Conservation (phyloP, 1,284 basidiomycete species). For the Apiotrichum laibachii region DNA sequence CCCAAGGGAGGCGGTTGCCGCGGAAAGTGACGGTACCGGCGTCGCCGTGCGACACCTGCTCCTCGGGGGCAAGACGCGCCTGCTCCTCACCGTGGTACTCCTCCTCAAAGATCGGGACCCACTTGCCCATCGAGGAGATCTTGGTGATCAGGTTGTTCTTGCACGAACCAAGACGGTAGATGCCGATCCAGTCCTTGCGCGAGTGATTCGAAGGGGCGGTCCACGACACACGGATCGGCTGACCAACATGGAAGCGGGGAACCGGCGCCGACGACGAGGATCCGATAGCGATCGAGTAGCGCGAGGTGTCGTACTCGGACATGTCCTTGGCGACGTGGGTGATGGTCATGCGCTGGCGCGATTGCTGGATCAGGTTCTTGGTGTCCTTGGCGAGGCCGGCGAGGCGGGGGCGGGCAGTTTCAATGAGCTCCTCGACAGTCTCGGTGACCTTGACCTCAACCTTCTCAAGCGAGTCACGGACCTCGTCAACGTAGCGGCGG, state of each 20-base stretch:
- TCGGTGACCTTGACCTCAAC: conserved; percentile 89
- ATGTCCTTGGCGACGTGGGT: conserved; percentile 80
- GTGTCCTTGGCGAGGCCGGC: conserved; percentile 87
- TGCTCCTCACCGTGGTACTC: conserved; percentile 90
- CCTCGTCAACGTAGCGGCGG: conserved; percentile 76
- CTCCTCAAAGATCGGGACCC: conserved; percentile 85
- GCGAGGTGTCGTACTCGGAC: conserved; percentile 70
- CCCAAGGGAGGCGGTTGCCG: conserved; percentile 79
- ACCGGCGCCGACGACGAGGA: conserved; percentile 44
- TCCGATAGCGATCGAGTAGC: conserved; percentile 68
- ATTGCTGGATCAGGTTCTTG: conserved; percentile 84
- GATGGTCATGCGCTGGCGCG: conserved; percentile 81
- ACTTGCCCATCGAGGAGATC: conserved; percentile 83
- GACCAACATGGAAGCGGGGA: conserved; percentile 77
- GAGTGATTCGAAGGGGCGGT: conserved; percentile 82
- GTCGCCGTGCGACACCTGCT: conserved; percentile 48
- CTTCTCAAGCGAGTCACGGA: conserved; percentile 89
- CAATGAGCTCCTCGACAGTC: conserved; percentile 86
- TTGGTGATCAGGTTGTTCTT: conserved; percentile 77
- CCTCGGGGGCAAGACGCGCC: conserved; percentile 49
- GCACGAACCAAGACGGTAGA: conserved; percentile 88
- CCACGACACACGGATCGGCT: conserved; percentile 84
- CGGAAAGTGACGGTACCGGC: conserved; percentile 72
- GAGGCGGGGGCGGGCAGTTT: conserved; percentile 65
- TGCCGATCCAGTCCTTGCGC: conserved; percentile 94